A percentile compares a stretch with the other conserved stretches of the same genome.
Evolutionary conservation across 2,329 filamentous ascomycete species (phyloP).

Genomic region (Leptodontidium sp.): DNA sequence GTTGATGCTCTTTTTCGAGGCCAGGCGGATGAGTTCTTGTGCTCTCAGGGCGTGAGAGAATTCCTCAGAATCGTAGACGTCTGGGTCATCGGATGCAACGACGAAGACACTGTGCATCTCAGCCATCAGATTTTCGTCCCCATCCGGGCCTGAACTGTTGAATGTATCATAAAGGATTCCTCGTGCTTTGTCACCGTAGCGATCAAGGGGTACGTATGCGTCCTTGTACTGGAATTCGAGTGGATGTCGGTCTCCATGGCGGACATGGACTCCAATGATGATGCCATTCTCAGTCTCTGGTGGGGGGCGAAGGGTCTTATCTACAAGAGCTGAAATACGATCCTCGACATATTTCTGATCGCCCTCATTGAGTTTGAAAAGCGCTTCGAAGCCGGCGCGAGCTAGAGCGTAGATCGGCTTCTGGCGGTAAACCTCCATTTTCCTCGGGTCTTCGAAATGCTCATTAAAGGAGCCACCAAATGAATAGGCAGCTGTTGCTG

Average conservation of each 20-base stretch:
- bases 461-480: conserved; percentile 68
- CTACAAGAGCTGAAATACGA: conserved; percentile 64
- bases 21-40: conserved; percentile 79
- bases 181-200: conserved; percentile 69
- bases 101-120: conserved; percentile 60
- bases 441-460: conserved; percentile 58
- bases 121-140: conserved; percentile 48
- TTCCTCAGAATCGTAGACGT: conserved; percentile 73
- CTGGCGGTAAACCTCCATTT: conserved; percentile 60
- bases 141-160: conserved; percentile 50
- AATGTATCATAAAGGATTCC: conserved; percentile 60
- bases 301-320: conserved; percentile 52
- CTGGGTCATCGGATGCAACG: conserved; percentile 83
- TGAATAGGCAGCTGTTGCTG: conserved; percentile 69
- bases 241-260: conserved; percentile 81
- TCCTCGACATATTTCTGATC: conserved; percentile 71
- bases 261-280: conserved; percentile 78
- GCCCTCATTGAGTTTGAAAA: conserved; percentile 73
- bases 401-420: conserved; percentile 73
- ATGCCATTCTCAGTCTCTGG: conserved; percentile 57
- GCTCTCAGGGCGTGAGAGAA: conserved; percentile 66
- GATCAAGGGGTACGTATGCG: conserved; percentile 78
- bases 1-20: conserved; percentile 65
- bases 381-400: conserved; percentile 73
- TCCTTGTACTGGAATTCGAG: conserved; percentile 78